Conservation (phyloP, 148 eudicot genomes). For the Hydrangea macrophylla region DNA sequence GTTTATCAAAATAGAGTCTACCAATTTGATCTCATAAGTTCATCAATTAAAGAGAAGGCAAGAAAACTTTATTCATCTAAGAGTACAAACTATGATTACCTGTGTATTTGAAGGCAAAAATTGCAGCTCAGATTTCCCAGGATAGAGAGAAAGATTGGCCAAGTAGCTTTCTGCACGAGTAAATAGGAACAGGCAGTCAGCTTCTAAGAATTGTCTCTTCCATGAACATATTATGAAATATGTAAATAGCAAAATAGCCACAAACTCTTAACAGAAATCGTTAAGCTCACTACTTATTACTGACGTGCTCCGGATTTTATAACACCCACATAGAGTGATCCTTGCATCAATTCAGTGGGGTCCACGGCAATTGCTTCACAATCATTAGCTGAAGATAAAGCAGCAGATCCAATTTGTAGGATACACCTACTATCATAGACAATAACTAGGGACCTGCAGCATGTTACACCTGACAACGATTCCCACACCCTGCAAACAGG, state of each 20-base stretch:
- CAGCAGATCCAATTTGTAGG: conserved; percentile 74
- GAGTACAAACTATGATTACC: conserved; percentile 29
- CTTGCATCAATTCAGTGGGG: conserved; percentile 52
- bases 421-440: conserved; percentile 66
- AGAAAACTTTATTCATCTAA: not conserved
- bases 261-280: not conserved
- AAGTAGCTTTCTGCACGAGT: conserved; percentile 75
- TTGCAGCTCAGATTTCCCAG: conserved; percentile 89
- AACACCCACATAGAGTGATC: conserved; percentile 66
- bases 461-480: conserved; percentile 69
- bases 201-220: not conserved
- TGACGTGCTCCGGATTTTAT: conserved; percentile 75
- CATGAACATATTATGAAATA: not conserved
- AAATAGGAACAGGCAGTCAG: conserved; percentile 1
- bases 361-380: conserved; percentile 53
- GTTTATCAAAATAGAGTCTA: too few relatives aligned
- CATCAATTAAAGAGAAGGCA: not conserved
- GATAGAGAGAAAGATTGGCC: conserved; percentile 91
- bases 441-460: conserved; percentile 81
- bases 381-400: conserved; percentile 40
- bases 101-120: conserved; percentile 87
- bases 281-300: conserved; percentile 16
- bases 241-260: not conserved
- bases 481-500: conserved; percentile 69
- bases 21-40: not conserved